Percentiles rank a stretch among this genome's conserved stretches.
Evolutionary conservation across 2,329 filamentous ascomycete genomes (phyloP).

Genomic region (Gnomoniopsis sp.): DNA sequence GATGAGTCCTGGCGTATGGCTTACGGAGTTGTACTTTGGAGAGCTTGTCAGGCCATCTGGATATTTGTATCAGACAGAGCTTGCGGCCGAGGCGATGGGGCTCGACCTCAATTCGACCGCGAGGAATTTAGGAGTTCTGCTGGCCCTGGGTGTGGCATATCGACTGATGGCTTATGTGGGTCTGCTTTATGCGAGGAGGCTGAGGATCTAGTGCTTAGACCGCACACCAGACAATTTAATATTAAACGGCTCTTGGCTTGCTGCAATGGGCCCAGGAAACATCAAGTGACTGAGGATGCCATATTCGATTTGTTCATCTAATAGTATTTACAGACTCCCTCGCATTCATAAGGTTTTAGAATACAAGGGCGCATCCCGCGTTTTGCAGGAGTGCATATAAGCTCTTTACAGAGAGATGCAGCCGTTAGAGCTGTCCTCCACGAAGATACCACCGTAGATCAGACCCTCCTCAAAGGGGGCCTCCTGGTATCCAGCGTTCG

Average conservation of each 20-base stretch:
- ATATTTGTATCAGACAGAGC: slow-evolving; percentile 49
- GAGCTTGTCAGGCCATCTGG: slow-evolving; percentile 45
- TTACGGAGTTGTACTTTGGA: slow-evolving; percentile 54
- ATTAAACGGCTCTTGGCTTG: neutral
- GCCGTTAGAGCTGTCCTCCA: slow-evolving; percentile 41
- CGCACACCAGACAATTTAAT: neutral
- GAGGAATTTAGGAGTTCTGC: slow-evolving; percentile 41
- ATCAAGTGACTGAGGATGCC: no score
- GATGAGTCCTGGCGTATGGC: slow-evolving; percentile 50
- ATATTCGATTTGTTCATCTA: no score
- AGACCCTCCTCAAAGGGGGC: slow-evolving; percentile 44
- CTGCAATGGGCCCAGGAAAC: neutral
- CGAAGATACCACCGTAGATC: slow-evolving; percentile 48
- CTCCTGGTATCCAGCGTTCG: slow-evolving; percentile 47
- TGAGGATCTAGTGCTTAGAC: neutral
- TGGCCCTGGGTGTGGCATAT: slow-evolving; percentile 42
- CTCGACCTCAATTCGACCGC: slow-evolving; percentile 42
- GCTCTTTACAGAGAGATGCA: slow-evolving; percentile 37
- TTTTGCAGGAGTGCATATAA: neutral
- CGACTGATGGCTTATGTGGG: slow-evolving; percentile 42
- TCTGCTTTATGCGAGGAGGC: neutral
- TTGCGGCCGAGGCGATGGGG: slow-evolving; percentile 40
- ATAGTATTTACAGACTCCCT: neutral
- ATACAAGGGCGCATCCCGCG: neutral
- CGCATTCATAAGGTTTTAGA: neutral